phyloP scores from a whole-genome alignment of 768 basidiomycete species.

The Collybiopsis luxurians region DNA sequence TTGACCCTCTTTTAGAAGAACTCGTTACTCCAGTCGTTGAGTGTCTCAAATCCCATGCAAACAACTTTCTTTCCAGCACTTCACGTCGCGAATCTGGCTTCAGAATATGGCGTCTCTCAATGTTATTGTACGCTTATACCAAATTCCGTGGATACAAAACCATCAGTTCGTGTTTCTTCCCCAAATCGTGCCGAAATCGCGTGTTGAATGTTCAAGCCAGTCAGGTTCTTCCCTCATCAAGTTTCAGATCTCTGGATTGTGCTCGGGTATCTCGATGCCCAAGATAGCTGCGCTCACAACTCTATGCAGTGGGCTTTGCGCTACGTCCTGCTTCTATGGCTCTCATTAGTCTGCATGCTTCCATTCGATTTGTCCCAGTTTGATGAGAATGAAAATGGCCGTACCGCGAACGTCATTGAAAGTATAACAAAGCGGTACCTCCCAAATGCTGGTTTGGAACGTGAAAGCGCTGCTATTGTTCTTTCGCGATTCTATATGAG shows the following conservation, averaged over 20 bases:
- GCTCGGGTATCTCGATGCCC: constrained; percentile 57
- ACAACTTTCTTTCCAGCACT: constrained; percentile 30
- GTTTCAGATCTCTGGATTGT: constrained; percentile 78
- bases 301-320: constrained; percentile 72
- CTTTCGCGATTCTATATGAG: constrained; percentile 81
- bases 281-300: constrained; percentile 39
- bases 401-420: constrained; percentile 60
- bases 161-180: constrained; percentile 67
- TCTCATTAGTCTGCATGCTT: constrained; percentile 91
- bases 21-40: constrained; percentile 77
- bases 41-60: constrained; percentile 54
- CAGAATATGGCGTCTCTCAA: constrained; percentile 52
- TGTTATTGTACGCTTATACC: constrained; percentile 74
- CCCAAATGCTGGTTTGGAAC: constrained; percentile 73
- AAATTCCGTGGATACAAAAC: constrained; percentile 91
- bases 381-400: constrained; percentile 54
- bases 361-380: constrained; percentile 91
- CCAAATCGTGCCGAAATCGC: not conserved
- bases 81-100: constrained; percentile 24
- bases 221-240: constrained; percentile 92
- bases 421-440: constrained; percentile 55
- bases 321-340: constrained; percentile 85
- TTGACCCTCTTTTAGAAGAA: constrained; percentile 84
- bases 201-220: constrained; percentile 41
- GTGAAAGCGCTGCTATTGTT: constrained; percentile 79